Evolutionary conservation across 225 moss, liverwort and hornwort species (phyloP), one percentile per base, ranked within the genome.

Genomic region (Thuidium tamariscinum): DNA sequence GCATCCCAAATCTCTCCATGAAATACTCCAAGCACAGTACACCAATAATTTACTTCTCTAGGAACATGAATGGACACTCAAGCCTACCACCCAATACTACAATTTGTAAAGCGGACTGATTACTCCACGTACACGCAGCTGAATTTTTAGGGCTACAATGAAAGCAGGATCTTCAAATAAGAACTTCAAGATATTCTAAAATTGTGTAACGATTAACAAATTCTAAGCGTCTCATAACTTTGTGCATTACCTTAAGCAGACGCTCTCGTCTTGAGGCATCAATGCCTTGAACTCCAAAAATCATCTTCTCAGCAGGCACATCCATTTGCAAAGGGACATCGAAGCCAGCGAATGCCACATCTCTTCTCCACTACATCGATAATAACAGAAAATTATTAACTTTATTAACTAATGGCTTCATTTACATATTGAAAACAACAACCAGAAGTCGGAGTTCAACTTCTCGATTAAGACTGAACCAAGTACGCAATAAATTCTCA

Each of bases 261-360:
- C 84, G 92, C 48, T 88, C 90, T 85, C 92, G 87, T 74, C 94
- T 89, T 72, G 78, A 87, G 57, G 82, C 80, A 42, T 92, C 91
- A 19, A 92, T 92, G 77, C 92, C 92, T 88, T 91, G 92, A 34
- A 94, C 81, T 87, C 97, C 98, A 87, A 91, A 90, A 48, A 99
- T 99, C 98, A 99, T 96, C 83, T 95, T 94, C 80, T 94, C 97
- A 55, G 98, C 98, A 42, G 97, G 88, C 61, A 99, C 93, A 84
- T 99, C 98, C 94, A 97, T 97, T 87, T 99, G 97, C 80, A 97
- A 78, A 86, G 98, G 95, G 48, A 99, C 92, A 86, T 99, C 96
- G 65, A 97, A 97, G 88, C 90, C 93, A 57, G 92, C 94, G 39
- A 92, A 94, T 63, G 94, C 91, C 32, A 94, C 92, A 60, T 94